phyloP scores from a whole-genome alignment of 1,284 basidiomycete genomes.

The Microstroma glucosiphilum region DNA sequence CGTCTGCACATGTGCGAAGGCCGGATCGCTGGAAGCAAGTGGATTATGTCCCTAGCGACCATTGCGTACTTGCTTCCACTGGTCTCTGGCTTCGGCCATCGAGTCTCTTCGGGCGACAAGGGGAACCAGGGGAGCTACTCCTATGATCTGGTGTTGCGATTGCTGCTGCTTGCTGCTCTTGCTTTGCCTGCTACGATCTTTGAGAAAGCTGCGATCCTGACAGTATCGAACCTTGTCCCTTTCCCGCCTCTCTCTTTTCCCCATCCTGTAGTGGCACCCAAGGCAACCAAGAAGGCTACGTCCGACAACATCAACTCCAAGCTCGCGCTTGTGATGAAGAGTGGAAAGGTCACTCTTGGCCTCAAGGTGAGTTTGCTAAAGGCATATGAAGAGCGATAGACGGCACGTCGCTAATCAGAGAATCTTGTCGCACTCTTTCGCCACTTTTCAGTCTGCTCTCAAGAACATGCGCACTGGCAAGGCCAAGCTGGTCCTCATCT shows the following conservation, averaged over 20 bases:
- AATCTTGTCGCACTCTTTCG: conserved; percentile 60
- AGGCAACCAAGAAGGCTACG: conserved; percentile 64
- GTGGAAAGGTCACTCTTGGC: conserved; percentile 53
- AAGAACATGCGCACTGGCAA: conserved; percentile 98
- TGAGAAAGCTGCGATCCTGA: conserved; percentile 7
- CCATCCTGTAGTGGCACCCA: conserved; percentile 59
- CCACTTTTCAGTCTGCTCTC: conserved; percentile 62
- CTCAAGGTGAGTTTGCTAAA: conserved; percentile 30
- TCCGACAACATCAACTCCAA: conserved; percentile 87
- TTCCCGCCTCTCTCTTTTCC: neutral
- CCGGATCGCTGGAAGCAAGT: too few species aligned
- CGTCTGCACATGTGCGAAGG: too few species aligned
- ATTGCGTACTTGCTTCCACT: too few species aligned
- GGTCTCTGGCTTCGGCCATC: too few species aligned
- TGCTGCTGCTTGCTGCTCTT: too few species aligned
- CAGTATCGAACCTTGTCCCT: neutral
- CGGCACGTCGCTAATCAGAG: conserved; percentile 56
- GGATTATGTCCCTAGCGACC: too few species aligned
- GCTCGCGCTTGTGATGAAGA: conserved; percentile 97
- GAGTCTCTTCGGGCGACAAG: too few species aligned
- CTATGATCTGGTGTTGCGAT: too few species aligned
- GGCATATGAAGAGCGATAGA: neutral
- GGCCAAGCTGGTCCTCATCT: conserved; percentile 98
- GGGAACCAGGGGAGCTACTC: conserved; percentile 3
- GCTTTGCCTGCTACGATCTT: neutral